Base-by-base conservation (phyloP, 805 yeast species). In the Candida palmyrensis region DNA sequence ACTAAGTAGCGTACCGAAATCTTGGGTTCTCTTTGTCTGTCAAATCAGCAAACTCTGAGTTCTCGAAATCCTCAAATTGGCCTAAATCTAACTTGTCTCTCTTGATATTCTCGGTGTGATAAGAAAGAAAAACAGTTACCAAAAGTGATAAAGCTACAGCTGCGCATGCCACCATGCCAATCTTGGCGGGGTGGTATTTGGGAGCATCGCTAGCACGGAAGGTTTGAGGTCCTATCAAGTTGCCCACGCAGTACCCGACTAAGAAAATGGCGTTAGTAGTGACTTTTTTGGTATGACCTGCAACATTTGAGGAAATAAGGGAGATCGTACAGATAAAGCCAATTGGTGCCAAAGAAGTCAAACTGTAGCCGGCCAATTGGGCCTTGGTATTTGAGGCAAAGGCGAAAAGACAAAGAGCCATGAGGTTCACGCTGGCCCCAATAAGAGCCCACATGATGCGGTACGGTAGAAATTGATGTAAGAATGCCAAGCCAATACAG, bases 1-100 rank as follows among this genome's bases (percentile, higher is more conserved):
- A n/a, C n/a, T n/a, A n/a, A n/a, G n/a, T n/a, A n/a, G n/a, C n/a
- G 48, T 67, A 66, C 39, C 68, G 55, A 43, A 66, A 68, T 27
- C 44, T 39, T 6, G 54, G 55, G 37, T 57, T 66, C 39, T 67
- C 61, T 32, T 49, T 46, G 37, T 69, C 75, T n/a, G 75, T 70
- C 46, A 66, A 45, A 40, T 69, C 74, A 11, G 68, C 64, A 47
- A 67, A 68, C 37, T 64, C 72, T 23, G 47, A 39, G 39, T 64
- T 60, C 26, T 59, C 66, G 20, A 47, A 37, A 17, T 45, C 37
- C 29, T 40, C 42, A 15, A 42, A 51, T 4, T 47, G 46, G 8
- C 28, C 36, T 29, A 49, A 36, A 27, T 44, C 18, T 5, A 31
- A 7, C 55, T 2, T 33, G 54, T 33, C 37, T 25, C 25, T 39